Evolutionary conservation across 1,139 yeast species (phyloP), one percentile per base, ranked within the genome.

Genomic region (Nakaseomyces delphensis): DNA sequence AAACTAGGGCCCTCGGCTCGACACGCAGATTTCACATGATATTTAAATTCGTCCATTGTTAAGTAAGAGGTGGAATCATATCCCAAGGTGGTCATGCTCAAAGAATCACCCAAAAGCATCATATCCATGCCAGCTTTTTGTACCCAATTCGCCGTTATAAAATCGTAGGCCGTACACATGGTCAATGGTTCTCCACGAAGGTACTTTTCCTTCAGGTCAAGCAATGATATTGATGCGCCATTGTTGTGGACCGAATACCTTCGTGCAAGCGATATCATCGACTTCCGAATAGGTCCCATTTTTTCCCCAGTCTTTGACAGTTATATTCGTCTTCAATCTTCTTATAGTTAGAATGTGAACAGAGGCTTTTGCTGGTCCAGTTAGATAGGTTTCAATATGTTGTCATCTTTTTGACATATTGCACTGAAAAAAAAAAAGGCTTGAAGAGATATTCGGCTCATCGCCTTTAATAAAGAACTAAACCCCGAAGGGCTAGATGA

Each of bases 21-120:
- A 24, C 77, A 63, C 1, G 86, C 95, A 0, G 96, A 80, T 45
- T 74, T 69, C 24, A 83, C 79, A 53, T 86, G 89, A 57, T 77
- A 83, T 38, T 82, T 62, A 67, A 86, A 84, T 52, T 64, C 71
- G n/a, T 84, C 85, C 39, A 84, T 73, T 2, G 78, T 71, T 33
- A 87, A 65, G 55, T 83, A 84, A 48, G 80, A 78, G 1, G 96
- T 86, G 41, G 83, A 81, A 5, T 73, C 72, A 56, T 81, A 81
- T 0, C 98, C 98, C 48, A 86, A 70, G 0, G 95, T 74, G 1
- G 85, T 89, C 96, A 87, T 89, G 1, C 96, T 87, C 32, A 91
- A 66, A 0, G 97, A 89, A 61, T 91, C 98, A 1, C 98, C 98
- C 5, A 91, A 79, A 7, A 91, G 70, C 9, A 80, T 70, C 42